A percentile compares a stretch with the other conserved stretches of the same genome.
These are phyloP conservation scores for Ophiostoma sp. DNA, from an alignment of 2,329 filamentous ascomycete genomes.

Conservation along the genomic window DNA sequence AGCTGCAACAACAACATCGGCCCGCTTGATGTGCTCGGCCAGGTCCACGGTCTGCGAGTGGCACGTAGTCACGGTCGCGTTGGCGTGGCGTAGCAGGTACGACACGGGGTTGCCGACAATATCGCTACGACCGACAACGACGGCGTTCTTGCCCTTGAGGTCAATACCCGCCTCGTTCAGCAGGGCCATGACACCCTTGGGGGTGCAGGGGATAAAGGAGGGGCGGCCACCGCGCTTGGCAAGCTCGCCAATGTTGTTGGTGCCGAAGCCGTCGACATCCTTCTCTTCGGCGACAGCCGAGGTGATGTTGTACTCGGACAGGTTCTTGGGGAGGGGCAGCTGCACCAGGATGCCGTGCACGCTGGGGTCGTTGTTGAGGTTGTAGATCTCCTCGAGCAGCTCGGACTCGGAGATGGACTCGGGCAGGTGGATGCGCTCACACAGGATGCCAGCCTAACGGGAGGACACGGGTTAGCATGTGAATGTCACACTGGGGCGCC, in stretches of 20 bases:
- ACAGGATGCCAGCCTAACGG: constrained; percentile 74
- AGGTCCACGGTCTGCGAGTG: constrained; percentile 81
- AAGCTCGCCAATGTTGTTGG: constrained; percentile 90
- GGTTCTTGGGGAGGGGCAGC: constrained; percentile 78
- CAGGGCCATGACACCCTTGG: constrained; percentile 93
- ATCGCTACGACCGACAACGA: constrained; percentile 90
- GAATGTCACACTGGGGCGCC: not conserved
- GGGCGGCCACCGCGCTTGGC: constrained; percentile 90
- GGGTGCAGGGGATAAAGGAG: constrained; percentile 89
- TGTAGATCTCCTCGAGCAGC: constrained; percentile 73
- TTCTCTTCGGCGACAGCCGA: constrained; percentile 89
- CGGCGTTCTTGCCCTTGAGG: constrained; percentile 82
- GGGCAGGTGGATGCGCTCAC: constrained; percentile 77
- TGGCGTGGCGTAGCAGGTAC: constrained; percentile 88
- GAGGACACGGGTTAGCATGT: not conserved
- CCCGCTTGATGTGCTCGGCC: constrained; percentile 67
- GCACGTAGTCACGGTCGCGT: constrained; percentile 94
- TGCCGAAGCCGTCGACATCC: constrained; percentile 96
- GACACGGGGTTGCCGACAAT: constrained; percentile 97
- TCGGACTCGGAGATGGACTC: constrained; percentile 78
- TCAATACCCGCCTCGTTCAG: constrained; percentile 78
- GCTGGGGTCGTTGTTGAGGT: constrained; percentile 76
- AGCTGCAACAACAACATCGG: constrained; percentile 86
- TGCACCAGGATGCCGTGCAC: constrained; percentile 94
- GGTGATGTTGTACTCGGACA: constrained; percentile 86